Conservation (phyloP, 192 early-diverging fungal genomes). For the Backusella luteola region DNA sequence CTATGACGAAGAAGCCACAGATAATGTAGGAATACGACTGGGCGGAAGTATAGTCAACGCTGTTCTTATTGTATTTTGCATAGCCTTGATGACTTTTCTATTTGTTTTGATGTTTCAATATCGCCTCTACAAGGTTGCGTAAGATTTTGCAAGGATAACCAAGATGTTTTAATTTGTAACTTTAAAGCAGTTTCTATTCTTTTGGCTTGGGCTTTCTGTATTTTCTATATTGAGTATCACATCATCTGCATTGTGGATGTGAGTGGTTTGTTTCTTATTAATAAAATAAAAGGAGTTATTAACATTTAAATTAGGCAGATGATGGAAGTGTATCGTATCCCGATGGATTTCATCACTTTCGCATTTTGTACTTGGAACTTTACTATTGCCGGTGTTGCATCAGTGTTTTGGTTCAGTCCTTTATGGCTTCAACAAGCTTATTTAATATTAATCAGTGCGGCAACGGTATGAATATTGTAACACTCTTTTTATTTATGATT, state of each 20-base stretch:
- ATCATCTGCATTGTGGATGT: constrained; percentile 4
- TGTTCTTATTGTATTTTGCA: neutral
- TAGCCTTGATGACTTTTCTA: constrained; percentile 6
- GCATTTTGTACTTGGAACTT: constrained; percentile 73
- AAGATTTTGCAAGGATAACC: neutral
- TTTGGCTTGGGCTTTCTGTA: constrained; percentile 11
- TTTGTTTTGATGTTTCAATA: constrained; percentile 14
- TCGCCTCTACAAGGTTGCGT: constrained; percentile 8
- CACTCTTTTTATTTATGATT: neutral
- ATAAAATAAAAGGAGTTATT: neutral
- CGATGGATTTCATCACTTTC: constrained; percentile 68
- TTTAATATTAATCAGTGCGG: constrained; percentile 65
- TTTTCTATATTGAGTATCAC: neutral
- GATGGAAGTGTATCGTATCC: constrained; percentile 41
- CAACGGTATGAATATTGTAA: constrained; percentile 53
- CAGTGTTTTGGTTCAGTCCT: constrained; percentile 79
- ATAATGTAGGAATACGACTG: neutral
- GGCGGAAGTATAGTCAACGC: constrained; percentile 4
- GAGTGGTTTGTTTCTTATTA: neutral
- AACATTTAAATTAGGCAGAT: constrained; percentile 14
- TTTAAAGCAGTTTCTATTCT: neutral
- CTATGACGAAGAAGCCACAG: neutral
- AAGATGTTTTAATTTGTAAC: neutral
- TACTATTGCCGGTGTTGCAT: constrained; percentile 54
- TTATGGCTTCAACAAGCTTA: constrained; percentile 70